These are phyloP conservation scores for Talaromyces funiculosus DNA, from an alignment of 2,329 filamentous ascomycete genomes.

Conservation along the genomic window DNA sequence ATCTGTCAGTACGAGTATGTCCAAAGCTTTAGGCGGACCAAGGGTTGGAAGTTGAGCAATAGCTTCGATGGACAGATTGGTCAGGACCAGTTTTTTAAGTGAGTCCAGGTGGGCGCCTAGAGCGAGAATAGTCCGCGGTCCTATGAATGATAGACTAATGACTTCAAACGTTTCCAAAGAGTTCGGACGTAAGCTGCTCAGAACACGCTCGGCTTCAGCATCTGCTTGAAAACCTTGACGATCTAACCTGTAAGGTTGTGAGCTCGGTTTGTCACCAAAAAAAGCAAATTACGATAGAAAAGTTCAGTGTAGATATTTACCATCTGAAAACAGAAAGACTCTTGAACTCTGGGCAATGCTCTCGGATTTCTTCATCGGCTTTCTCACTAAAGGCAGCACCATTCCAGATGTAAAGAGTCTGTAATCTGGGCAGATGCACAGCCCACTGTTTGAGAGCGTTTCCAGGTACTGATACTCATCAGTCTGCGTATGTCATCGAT, in stretches of 20 bases:
- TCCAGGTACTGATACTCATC: constrained; percentile 39
- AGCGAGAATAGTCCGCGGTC: constrained; percentile 49
- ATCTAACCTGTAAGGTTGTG: constrained; percentile 28
- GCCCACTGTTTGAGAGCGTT: constrained; percentile 54
- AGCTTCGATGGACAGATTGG: constrained; percentile 44
- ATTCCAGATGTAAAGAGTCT: constrained; percentile 55
- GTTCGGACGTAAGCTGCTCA: constrained; percentile 52
- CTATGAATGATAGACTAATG: constrained; percentile 52
- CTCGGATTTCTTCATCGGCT: constrained; percentile 49
- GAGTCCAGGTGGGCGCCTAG: constrained; percentile 51
- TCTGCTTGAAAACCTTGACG: constrained; percentile 45
- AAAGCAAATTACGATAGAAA: neutral
- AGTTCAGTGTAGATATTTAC: constrained; percentile 25
- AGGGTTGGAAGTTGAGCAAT: constrained; percentile 32
- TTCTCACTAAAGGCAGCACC: constrained; percentile 55
- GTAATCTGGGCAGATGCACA: constrained; percentile 53
- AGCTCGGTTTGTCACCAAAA: neutral
- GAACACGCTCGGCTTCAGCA: constrained; percentile 53
- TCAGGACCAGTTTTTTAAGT: constrained; percentile 50
- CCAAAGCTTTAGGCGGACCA: constrained; percentile 32
- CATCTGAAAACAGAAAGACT: constrained; percentile 55
- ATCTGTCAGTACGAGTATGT: constrained; percentile 47
- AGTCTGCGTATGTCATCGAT: neutral
- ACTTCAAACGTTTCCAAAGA: constrained; percentile 56
- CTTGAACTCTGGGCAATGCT: constrained; percentile 57